Base-by-base conservation (phyloP, 108 stramenopile genomes). In the Cyclotella kingstonii region DNA sequence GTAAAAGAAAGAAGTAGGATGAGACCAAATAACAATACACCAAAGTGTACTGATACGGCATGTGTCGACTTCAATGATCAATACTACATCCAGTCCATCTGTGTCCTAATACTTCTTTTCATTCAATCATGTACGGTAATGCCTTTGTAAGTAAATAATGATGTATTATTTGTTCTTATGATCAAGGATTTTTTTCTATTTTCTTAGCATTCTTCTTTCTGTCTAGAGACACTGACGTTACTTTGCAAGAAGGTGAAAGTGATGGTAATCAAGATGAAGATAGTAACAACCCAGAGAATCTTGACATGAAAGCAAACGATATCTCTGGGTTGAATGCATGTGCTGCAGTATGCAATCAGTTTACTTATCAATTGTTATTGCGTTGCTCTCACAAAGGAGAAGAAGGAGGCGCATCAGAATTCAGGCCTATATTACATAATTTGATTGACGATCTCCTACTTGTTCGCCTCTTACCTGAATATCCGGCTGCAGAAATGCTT, bases 401-500 rank as follows among this genome's bases (percentile, higher is more conserved):
- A 63, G 88, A 91, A 39, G 90, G 86, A n/a, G 92, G 90, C 43
- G 89, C 86, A 5, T 84, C 83, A 9, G 93, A 87, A 61, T 97
- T 95, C 75, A 84, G 93, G 17, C 87, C 89, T 21, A 69, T 97
- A 39, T 77, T 97, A 35, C 49, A 65, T 29, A 94, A 95, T 63
- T 43, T 94, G 31, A 81, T 95, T 31, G 93, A 95, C 50, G 96
- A 97, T 70, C 77, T 95, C 26, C 79, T 97, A 10, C 42, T 77
- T 28, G 74, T 89, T 8, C 60, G 89, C 18, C 44, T 84, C 34
- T 63, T 88, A n/a, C 89, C 94, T 29, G 89, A 93, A 68, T 94
- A 81, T 74, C 93, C 95, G 10, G 89, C 92, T 11, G 91, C 96
- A 22, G 90, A 93, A 72, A 80, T 95, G 86, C 63, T 95, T 27